Evolutionary conservation across 495 filamentous ascomycete species (phyloP).

Genomic region (Parmelia sp.): DNA sequence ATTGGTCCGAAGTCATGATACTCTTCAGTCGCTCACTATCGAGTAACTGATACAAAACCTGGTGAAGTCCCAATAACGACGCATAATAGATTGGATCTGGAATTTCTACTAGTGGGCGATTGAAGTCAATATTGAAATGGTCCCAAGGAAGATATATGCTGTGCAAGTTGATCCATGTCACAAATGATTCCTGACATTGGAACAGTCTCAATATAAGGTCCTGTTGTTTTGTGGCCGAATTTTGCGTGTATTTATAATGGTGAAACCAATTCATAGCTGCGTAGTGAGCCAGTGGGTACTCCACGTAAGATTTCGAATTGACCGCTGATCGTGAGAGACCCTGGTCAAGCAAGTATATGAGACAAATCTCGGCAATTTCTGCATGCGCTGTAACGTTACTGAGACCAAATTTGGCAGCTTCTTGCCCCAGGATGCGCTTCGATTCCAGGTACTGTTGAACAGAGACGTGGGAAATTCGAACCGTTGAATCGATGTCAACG

Average conservation of each 20-base stretch:
- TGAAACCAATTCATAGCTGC: conserved; percentile 30
- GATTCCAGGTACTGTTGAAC: conserved; percentile 39
- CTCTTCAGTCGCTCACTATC: neutral
- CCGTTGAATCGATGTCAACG: conserved; percentile 19
- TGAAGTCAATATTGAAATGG: no score
- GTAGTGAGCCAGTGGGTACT: conserved; percentile 29
- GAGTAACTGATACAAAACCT: neutral
- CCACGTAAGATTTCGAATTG: conserved; percentile 14
- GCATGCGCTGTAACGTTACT: conserved; percentile 23
- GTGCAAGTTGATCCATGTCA: conserved; percentile 21
- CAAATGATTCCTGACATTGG: conserved; percentile 15
- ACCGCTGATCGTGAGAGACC: conserved; percentile 18
- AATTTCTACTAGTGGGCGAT: neutral
- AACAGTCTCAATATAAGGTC: conserved; percentile 19
- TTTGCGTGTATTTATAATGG: conserved; percentile 20
- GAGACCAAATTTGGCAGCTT: conserved; percentile 27
- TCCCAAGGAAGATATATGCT: conserved; percentile 4
- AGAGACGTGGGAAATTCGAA: conserved; percentile 38
- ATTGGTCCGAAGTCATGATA: no score
- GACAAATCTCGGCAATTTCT: conserved; percentile 32
- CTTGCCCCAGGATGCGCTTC: conserved; percentile 29
- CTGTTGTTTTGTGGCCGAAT: neutral
- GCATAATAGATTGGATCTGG: neutral
- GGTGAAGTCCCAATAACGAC: neutral
- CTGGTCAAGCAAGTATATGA: conserved; percentile 33